Evolutionary conservation across 164 flowering plant species (phyloP).

Genomic region (Vitis amurensis): DNA sequence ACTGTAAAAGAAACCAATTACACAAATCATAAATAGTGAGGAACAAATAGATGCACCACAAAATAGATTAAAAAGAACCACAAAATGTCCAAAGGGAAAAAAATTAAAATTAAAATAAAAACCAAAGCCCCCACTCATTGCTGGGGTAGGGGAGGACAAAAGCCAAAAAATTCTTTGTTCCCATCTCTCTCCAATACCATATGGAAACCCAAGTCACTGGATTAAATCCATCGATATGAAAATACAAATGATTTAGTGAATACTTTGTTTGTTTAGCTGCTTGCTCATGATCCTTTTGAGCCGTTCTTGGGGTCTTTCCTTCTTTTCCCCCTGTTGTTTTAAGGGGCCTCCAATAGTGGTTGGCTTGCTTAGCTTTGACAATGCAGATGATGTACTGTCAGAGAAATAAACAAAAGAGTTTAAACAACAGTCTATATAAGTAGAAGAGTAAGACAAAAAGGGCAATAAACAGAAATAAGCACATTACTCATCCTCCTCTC

Average conservation of each 20-base stretch:
- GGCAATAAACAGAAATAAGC: neutral
- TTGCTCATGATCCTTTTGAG: conserved; percentile 96
- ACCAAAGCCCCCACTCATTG: too few relatives aligned
- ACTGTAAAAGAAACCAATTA: conserved; percentile 45
- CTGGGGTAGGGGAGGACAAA: too few relatives aligned
- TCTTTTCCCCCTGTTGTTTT: conserved; percentile 80
- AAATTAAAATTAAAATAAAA: neutral
- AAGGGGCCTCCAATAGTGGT: conserved; percentile 39
- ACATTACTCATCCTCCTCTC: too few relatives aligned
- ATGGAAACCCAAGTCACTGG: too few relatives aligned
- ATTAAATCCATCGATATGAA: neutral
- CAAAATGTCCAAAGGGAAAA: neutral
- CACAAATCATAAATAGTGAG: neutral
- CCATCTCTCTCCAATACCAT: too few relatives aligned
- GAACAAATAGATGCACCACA: neutral
- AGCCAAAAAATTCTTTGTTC: too few relatives aligned
- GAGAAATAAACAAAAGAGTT: neutral
- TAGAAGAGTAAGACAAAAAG: neutral
- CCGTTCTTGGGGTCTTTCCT: conserved; percentile 99
- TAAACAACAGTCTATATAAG: neutral
- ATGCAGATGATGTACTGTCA: conserved; percentile 74
- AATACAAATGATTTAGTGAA: conserved; percentile 1
- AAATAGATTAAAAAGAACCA: neutral
- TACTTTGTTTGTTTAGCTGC: conserved; percentile 94
- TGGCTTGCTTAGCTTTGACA: conserved; percentile 79